These are phyloP conservation scores for Ophiocordyceps polyrhachis-furcata DNA, from an alignment of 2,329 filamentous ascomycete genomes.

Conservation along the genomic window DNA sequence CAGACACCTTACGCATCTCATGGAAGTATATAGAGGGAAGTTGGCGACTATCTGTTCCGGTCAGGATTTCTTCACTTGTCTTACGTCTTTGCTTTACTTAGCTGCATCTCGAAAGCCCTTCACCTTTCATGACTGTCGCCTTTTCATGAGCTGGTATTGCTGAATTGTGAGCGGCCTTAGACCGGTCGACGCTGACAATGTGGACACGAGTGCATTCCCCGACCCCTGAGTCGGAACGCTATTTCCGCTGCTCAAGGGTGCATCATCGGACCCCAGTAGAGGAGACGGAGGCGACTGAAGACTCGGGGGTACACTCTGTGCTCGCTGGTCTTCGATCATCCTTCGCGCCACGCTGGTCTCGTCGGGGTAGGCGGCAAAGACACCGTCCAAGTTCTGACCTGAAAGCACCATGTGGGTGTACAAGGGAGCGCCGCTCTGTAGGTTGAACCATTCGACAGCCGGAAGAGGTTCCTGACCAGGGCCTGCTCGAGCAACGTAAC, in stretches of 20 bases:
- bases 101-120: too few relatives aligned
- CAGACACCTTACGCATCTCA: too few relatives aligned
- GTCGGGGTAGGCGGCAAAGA: slow-evolving; percentile 15
- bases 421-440: slow-evolving; percentile 8
- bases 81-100: too few relatives aligned
- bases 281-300: slow-evolving; percentile 3
- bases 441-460: slow-evolving; percentile 24
- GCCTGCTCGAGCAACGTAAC: slow-evolving; percentile 17
- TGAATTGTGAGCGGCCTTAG: not conserved
- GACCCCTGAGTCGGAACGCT: not conserved
- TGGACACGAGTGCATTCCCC: not conserved
- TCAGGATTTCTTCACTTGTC: too few relatives aligned
- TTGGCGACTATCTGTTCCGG: too few relatives aligned
- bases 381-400: slow-evolving; percentile 14
- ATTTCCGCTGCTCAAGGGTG: not conserved
- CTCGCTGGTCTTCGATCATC: not conserved
- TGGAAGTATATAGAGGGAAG: too few relatives aligned
- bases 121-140: too few relatives aligned
- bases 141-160: not conserved
- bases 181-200: not conserved
- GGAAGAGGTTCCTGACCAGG: slow-evolving; percentile 12
- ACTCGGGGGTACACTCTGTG: not conserved
- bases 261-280: slow-evolving; percentile 3
- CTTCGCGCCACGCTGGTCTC: slow-evolving; percentile 9
- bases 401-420: slow-evolving; percentile 17